Evolutionary conservation across 176 grass and related monocot genomes (phyloP).

Genomic region (Cocos nucifera): DNA sequence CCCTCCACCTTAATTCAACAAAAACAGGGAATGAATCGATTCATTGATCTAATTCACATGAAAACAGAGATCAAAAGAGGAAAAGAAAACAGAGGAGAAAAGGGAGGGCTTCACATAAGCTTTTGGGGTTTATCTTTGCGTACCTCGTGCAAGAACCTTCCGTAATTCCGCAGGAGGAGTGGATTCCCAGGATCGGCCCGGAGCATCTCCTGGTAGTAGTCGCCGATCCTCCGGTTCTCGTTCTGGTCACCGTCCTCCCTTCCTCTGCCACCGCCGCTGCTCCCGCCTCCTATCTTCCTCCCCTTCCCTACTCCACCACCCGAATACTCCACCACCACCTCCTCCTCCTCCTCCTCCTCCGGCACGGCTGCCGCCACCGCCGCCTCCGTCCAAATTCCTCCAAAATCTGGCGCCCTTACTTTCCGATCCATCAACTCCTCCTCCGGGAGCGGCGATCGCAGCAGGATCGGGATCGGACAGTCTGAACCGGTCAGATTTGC

Average conservation of each 20-base stretch:
- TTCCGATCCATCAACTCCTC: neutral
- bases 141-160: conserved; percentile 69
- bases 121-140: no score
- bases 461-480: neutral
- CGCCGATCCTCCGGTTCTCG: conserved; percentile 37
- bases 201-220: conserved; percentile 57
- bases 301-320: conserved; percentile 40
- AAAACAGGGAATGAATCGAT: neutral
- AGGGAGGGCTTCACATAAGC: no score
- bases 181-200: conserved; percentile 53
- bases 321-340: conserved; percentile 11
- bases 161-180: conserved; percentile 80
- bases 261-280: conserved; percentile 6
- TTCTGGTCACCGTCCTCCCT: conserved; percentile 10
- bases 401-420: no score
- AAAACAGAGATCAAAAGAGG: no score
- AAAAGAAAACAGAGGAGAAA: no score
- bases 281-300: neutral
- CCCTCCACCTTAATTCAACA: conserved; percentile 32
- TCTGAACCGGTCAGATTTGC: conserved; percentile 25
- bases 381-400: neutral
- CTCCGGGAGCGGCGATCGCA: conserved; percentile 6
- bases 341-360: neutral
- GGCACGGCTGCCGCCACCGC: neutral
- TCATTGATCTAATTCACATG: neutral